phyloP scores from a whole-genome alignment of 176 grass and related monocot species.

The Ananas comosus region DNA sequence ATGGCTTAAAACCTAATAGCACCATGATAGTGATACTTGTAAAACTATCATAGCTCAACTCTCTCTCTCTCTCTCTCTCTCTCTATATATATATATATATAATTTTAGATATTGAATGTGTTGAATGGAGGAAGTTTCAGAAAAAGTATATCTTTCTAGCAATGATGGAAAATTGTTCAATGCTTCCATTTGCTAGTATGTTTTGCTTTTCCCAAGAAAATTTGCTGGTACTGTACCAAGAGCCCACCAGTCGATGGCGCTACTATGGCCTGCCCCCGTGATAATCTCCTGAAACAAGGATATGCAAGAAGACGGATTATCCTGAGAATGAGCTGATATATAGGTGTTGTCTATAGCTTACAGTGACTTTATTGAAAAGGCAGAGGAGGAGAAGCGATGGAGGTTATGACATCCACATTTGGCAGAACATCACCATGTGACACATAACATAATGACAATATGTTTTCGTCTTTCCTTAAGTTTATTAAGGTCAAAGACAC shows the following conservation, averaged over 20 bases:
- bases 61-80: too few species aligned
- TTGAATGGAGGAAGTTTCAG: too few species aligned
- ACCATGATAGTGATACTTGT: too few species aligned
- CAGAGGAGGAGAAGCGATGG: not conserved
- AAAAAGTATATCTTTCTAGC: not conserved
- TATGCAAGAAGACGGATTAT: not conserved
- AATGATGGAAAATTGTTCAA: not conserved
- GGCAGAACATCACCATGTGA: not conserved
- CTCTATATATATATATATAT: too few species aligned
- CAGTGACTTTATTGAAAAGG: not conserved
- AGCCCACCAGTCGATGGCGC: constrained; percentile 98
- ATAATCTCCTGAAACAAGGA: constrained; percentile 71
- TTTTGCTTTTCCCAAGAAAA: too few species aligned
- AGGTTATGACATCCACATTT: not conserved
- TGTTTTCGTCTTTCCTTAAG: not conserved
- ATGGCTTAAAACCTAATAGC: too few species aligned
- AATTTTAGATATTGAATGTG: too few species aligned
- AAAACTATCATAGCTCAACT: too few species aligned
- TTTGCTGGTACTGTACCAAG: constrained; percentile 50
- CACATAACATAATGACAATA: not conserved
- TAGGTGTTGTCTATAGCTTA: not conserved
- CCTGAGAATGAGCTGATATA: not conserved
- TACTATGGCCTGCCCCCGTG: constrained; percentile 70
- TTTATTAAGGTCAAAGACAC: too few species aligned
- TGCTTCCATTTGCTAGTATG: constrained; percentile 1